Evolutionary conservation across 169 alveolate species (phyloP).

Genomic region (Amoebophrya sp.): DNA sequence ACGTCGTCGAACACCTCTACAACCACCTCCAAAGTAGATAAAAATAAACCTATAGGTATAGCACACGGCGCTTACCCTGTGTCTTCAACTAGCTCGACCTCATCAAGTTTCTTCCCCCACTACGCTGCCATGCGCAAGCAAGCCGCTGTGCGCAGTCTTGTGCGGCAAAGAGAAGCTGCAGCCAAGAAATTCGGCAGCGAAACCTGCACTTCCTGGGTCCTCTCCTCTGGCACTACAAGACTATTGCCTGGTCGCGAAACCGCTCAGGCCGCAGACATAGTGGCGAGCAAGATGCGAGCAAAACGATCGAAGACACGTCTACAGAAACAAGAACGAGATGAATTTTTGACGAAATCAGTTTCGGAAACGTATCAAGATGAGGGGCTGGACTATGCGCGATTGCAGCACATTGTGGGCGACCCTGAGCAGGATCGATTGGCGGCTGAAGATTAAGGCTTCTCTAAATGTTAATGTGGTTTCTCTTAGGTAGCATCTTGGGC

Average conservation of each 20-base stretch:
- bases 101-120: background rate
- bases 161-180: background rate
- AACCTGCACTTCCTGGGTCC: background rate
- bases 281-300: background rate
- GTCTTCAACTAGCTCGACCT: background rate
- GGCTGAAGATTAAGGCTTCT: no score
- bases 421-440: no score
- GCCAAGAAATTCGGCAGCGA: background rate
- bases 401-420: background rate
- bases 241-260: background rate
- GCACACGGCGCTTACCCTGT: background rate
- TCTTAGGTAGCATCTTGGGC: no score
- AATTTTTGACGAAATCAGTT: no score
- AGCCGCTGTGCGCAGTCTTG: background rate
- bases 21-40: no score
- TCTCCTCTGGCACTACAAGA: background rate
- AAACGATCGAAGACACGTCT: background rate
- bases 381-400: background rate
- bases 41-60: background rate
- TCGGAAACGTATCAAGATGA: no score
- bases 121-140: background rate
- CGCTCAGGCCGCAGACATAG: background rate
- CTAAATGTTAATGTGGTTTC: no score
- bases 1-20: no score
- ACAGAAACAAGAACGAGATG: background rate